phyloP scores from a whole-genome alignment of 2,329 filamentous ascomycete genomes.

The Hypomyces rosellus region DNA sequence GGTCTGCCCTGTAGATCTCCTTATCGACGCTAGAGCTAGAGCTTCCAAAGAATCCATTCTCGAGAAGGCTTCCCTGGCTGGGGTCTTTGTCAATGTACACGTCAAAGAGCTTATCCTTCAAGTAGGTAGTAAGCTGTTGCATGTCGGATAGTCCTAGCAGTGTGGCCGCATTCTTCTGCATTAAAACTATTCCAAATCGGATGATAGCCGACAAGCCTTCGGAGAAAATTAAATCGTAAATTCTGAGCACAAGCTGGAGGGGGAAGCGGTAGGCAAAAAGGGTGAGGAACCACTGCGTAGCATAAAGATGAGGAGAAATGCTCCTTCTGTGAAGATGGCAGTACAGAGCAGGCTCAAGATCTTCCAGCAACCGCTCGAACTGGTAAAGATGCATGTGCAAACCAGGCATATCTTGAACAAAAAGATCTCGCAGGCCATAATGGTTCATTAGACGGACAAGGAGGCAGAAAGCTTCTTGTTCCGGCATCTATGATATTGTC shows the following conservation, averaged over 20 bases:
- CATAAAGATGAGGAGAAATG: constrained; percentile 88
- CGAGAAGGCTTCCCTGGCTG: constrained; percentile 84
- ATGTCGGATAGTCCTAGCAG: constrained; percentile 86
- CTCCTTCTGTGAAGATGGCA: constrained; percentile 85
- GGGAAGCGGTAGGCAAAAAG: constrained; percentile 98
- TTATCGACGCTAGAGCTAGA: constrained; percentile 86
- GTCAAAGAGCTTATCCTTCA: constrained; percentile 93
- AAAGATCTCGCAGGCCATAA: constrained; percentile 86
- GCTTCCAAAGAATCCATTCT: constrained; percentile 95
- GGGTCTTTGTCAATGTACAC: constrained; percentile 94
- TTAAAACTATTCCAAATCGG: constrained; percentile 89
- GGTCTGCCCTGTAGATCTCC: constrained; percentile 90
- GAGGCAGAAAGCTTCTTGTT: constrained; percentile 92
- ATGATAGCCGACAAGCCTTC: constrained; percentile 90
- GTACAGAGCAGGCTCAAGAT: constrained; percentile 87
- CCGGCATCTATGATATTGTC: constrained; percentile 63
- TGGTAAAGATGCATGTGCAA: constrained; percentile 90
- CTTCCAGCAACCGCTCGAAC: constrained; percentile 89
- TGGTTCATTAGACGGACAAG: constrained; percentile 95
- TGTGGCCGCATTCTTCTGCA: constrained; percentile 83
- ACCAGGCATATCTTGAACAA: constrained; percentile 93
- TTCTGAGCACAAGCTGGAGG: constrained; percentile 87
- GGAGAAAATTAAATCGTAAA: constrained; percentile 91
- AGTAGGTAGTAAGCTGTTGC: constrained; percentile 76
- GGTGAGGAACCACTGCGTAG: constrained; percentile 97